Conservation (phyloP, 768 basidiomycete genomes). For the Serendipita indica region DNA sequence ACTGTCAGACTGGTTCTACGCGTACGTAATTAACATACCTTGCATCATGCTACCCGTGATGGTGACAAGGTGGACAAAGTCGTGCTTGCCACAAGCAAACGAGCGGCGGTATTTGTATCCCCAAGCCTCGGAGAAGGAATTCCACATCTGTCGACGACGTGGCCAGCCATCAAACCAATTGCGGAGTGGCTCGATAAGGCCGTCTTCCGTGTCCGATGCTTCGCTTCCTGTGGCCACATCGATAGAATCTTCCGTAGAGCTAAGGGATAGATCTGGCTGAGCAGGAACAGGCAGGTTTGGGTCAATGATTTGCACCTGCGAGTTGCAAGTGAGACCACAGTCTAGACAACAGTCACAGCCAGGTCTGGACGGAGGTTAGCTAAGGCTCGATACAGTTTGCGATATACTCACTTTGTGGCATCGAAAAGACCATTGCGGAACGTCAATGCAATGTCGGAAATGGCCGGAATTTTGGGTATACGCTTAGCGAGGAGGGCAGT, state of each 20-base stretch:
- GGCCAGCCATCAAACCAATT: constrained; percentile 8
- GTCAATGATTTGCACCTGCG: not conserved
- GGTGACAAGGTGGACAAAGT: constrained; percentile 4
- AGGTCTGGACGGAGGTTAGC: not conserved
- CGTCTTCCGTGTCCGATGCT: not conserved
- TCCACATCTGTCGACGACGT: not conserved
- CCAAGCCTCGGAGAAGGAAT: not conserved
- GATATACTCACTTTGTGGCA: not conserved
- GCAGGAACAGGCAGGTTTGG: not conserved
- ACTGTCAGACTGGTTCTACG: not conserved
- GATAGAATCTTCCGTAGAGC: not conserved
- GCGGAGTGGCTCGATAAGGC: not conserved
- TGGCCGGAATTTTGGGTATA: not conserved
- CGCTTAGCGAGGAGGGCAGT: not conserved
- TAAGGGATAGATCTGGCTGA: not conserved
- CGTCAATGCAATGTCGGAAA: constrained; percentile 3
- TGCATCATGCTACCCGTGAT: not conserved
- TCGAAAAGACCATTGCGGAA: not conserved
- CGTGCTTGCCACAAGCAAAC: constrained; percentile 4
- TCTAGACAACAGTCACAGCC: constrained; percentile 5
- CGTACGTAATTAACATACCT: not conserved
- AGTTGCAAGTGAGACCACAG: not conserved
- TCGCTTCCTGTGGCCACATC: not conserved
- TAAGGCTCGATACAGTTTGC: not conserved
- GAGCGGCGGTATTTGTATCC: not conserved